Evolutionary conservation across 306 rosid genomes (phyloP), one percentile per base, ranked within the genome.

Genomic region (Lathyrus oleraceus): DNA sequence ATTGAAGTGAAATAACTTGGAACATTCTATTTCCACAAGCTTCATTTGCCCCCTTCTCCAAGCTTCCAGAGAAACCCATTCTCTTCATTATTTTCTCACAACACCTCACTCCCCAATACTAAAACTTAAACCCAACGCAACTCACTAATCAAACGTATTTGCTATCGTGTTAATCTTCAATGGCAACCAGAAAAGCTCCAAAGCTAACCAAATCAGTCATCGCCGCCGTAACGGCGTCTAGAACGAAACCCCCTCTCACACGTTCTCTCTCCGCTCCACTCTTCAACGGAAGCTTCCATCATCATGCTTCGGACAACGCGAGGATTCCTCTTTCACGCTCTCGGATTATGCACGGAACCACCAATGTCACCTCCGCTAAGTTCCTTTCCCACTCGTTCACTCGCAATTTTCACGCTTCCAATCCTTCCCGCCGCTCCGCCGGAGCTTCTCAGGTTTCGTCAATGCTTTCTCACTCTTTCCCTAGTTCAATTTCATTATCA

Each of bases 101-200:
- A 36, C 20, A 61, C 36, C 61, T 8, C 19, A 67, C 28, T 16
- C 61, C 17, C 16, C 11, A 39, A 39, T 39, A 35, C 39, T 0
- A 35, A 7, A 35, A 35, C 10, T 35, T 35, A 35, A 35, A 62
- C 68, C 35, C 16, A 23, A 39, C 23, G 15, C 2, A 45, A 14
- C n/a, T 14, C 35, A 58, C 38, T 23, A 51, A 5, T 13, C 5
- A 42, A 2, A 11, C 4, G 8, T 8, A 17, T 23, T 21, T 1
- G 6, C 45, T 14, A 2, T 1, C 39, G 6, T 27, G 1, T 32
- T 17, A 25, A 21, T 51, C 28, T 57, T 70, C 40, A 21, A 94
- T 94, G 96, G 92, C 88, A 14, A 80, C 82, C 62, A 79, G 96
- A 85, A 85, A 79, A 80, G 84, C 84, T 23, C 66, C 92, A 8